Conservation (phyloP, 257 asterid species). For the Gentiana macrophylla region DNA sequence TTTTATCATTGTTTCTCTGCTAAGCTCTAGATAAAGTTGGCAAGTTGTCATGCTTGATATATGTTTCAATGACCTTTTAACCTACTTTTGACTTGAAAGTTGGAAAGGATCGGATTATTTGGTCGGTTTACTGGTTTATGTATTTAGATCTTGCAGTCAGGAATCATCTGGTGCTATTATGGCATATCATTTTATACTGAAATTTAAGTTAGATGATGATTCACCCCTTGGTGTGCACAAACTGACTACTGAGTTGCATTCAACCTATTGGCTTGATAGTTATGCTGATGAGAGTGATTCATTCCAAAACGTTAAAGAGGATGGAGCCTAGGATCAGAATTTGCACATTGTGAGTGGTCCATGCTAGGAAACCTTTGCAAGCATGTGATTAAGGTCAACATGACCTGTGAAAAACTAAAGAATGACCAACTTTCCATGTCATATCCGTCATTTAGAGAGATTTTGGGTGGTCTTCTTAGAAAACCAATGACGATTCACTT, state of each 20-base stretch:
- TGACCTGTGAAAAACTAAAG: constrained; percentile 50
- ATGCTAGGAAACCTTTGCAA: constrained; percentile 90
- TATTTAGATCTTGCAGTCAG: constrained; percentile 29
- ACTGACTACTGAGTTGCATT: constrained; percentile 86
- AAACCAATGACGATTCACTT: constrained; percentile 72
- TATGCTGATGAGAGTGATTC: constrained; percentile 85
- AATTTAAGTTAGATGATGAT: constrained; percentile 66
- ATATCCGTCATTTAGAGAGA: constrained; percentile 53
- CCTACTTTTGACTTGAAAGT: too few species aligned
- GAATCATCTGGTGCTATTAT: constrained; percentile 91
- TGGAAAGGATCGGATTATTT: too few species aligned
- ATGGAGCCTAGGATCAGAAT: constrained; percentile 98
- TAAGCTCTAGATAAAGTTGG: too few species aligned
- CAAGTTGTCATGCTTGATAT: too few species aligned
- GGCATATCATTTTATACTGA: constrained; percentile 90
- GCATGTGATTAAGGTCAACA: constrained; percentile 81
- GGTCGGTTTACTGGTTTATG: too few species aligned
- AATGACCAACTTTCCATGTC: constrained; percentile 58
- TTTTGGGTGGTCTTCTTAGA: constrained; percentile 40
- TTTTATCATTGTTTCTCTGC: too few species aligned
- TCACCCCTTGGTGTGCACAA: constrained; percentile 90
- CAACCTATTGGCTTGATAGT: constrained; percentile 97
- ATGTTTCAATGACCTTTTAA: too few species aligned
- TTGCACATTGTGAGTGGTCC: constrained; percentile 88
- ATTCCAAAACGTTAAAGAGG: constrained; percentile 75